phyloP scores from a whole-genome alignment of 1,284 basidiomycete species.

The Trametes hirsuta region DNA sequence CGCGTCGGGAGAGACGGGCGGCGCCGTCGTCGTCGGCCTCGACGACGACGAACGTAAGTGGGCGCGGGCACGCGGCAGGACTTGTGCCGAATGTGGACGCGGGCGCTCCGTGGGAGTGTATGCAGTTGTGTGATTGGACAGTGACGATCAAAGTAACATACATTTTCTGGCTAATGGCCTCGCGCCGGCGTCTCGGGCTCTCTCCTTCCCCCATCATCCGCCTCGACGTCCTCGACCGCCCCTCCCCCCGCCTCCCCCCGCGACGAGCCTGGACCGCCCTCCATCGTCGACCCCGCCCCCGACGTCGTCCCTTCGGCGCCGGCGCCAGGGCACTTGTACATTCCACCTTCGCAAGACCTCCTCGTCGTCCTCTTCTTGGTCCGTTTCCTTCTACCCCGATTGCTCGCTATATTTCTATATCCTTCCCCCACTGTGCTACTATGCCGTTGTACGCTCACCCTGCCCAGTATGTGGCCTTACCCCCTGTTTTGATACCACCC shows the following conservation, averaged over 20 bases:
- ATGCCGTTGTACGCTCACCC: slow-evolving; percentile 7
- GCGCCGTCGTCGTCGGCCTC: not conserved
- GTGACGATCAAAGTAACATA: slow-evolving; percentile 21
- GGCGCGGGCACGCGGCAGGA: not conserved
- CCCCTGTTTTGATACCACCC: slow-evolving; percentile 18
- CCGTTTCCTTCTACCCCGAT: not conserved
- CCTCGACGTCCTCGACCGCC: not conserved
- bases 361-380: slow-evolving; percentile 14
- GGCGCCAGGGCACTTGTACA: slow-evolving; percentile 7
- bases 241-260: not conserved
- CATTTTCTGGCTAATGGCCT: slow-evolving; percentile 16
- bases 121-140: slow-evolving; percentile 20
- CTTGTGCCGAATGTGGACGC: slow-evolving; percentile 4
- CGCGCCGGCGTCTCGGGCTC: slow-evolving; percentile 1
- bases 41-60: slow-evolving; percentile 3
- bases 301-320: slow-evolving; percentile 6
- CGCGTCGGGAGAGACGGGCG: not conserved
- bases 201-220: slow-evolving; percentile 4
- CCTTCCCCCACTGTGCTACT: slow-evolving; percentile 13
- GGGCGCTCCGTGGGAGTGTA: not conserved
- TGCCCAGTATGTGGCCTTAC: slow-evolving; percentile 1
- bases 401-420: slow-evolving; percentile 9
- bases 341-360: slow-evolving; percentile 6
- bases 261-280: not conserved
- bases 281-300: not conserved